Evolutionary conservation across 495 filamentous ascomycete genomes (phyloP).

Genomic region (Letharia lupina): DNA sequence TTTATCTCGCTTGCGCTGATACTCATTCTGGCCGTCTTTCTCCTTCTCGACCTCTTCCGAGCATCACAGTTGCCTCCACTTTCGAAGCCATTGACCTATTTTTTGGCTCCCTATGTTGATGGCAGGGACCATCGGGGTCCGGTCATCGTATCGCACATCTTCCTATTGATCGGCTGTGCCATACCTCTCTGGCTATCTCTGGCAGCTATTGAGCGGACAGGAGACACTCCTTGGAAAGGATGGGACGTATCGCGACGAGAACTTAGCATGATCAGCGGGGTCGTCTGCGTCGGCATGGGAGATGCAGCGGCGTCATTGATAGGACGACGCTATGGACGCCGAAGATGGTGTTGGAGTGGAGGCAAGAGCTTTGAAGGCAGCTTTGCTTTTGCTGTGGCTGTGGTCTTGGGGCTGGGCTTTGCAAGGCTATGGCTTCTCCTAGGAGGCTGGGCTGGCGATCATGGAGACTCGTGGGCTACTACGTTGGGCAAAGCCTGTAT

Average conservation of each 20-base stretch:
- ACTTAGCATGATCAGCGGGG: constrained; percentile 78
- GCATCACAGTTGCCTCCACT: constrained; percentile 86
- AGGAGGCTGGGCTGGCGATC: constrained; percentile 54
- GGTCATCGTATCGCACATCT: constrained; percentile 92
- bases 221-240: constrained; percentile 46
- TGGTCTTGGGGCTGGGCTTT: constrained; percentile 61
- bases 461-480: constrained; percentile 33
- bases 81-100: constrained; percentile 69
- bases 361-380: constrained; percentile 94
- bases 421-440: constrained; percentile 66
- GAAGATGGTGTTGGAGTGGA: constrained; percentile 94
- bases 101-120: constrained; percentile 89
- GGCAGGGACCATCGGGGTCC: constrained; percentile 87
- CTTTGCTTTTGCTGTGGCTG: constrained; percentile 72
- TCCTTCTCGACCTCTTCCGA: constrained; percentile 80
- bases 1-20: constrained; percentile 71
- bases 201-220: constrained; percentile 50
- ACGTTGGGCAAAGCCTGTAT: constrained; percentile 50
- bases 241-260: constrained; percentile 68
- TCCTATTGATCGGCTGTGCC: constrained; percentile 90
- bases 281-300: constrained; percentile 90
- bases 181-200: constrained; percentile 90
- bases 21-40: constrained; percentile 69
- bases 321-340: constrained; percentile 74
- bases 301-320: constrained; percentile 92